Base-by-base conservation (phyloP, 2,329 filamentous ascomycete genomes). In the Aspergillus cejpii region DNA sequence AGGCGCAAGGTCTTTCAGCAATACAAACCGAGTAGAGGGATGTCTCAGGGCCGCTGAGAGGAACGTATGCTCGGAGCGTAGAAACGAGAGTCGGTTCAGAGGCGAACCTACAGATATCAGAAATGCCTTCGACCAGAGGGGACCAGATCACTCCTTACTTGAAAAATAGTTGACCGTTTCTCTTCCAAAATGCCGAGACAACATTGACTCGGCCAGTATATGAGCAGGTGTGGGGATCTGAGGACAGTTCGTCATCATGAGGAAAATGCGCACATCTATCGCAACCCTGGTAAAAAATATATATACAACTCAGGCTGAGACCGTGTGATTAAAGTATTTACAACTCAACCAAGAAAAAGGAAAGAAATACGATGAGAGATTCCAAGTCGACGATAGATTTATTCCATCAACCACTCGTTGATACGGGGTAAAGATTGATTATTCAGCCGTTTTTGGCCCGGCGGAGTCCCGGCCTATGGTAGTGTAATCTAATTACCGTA, bases 1-100 rank as follows among this genome's bases (percentile, higher is more conserved):
- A 1, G 91, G 90, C 20, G 83, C 80, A 43, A 95, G 78, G 57
- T 87, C 74, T 62, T 89, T 83, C 65, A 95, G 79, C 37, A 91
- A 78, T 38, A 98, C 67, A 69, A 96, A 94, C 23, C 63, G 68
- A 28, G 71, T 63, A 3, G 69, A 64, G 3, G 70, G 68, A 53
- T 76, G 73, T 39, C 64, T 67, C 42, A 76, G 59, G 17, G 74
- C 74, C 34, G 64, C 61, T n/a, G 68, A 68, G 33, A 75, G 65
- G 55, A 75, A 75, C 21, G 64, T 48, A 48, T 74, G 64, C 37
- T 75, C 70, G 21, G 66, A 63, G 15, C 73, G 71, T 37, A 75
- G 58, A 51, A 75, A 75, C 0, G 73, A 74, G 7, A 75, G 58
- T 29, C 73, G 69, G 51, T 75, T 75, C 36, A 75, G 53, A 3